These are phyloP conservation scores for Ilex asprella DNA, from an alignment of 257 asterid genomes.

Conservation along the genomic window DNA sequence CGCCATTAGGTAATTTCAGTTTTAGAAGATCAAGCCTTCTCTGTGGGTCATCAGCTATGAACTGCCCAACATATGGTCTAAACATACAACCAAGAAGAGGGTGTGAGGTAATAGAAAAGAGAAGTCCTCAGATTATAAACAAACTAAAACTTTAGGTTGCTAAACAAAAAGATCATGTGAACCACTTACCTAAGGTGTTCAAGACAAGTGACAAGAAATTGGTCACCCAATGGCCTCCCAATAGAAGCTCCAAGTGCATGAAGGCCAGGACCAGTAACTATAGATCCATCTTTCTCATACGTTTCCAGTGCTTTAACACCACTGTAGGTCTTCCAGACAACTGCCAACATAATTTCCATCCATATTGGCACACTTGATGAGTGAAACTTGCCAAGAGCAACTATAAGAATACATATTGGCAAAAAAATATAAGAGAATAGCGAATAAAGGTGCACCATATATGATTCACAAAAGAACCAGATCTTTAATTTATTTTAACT, in stretches of 20 bases:
- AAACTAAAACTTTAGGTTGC: constrained; percentile 12
- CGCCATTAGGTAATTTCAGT: constrained; percentile 56
- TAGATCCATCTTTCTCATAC: constrained; percentile 48
- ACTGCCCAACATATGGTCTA: constrained; percentile 55
- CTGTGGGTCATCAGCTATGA: constrained; percentile 70
- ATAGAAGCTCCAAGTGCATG: constrained; percentile 49
- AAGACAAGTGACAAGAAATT: constrained; percentile 60
- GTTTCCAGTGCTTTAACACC: constrained; percentile 63
- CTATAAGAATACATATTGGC: constrained; percentile 23
- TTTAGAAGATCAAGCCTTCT: constrained; percentile 59
- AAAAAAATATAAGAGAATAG: background rate
- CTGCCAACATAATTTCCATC: constrained; percentile 62
- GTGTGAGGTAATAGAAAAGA: background rate
- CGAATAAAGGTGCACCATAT: background rate
- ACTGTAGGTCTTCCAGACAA: constrained; percentile 65
- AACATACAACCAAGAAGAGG: constrained; percentile 18
- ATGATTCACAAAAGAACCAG: too few species aligned
- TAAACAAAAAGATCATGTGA: constrained; percentile 11
- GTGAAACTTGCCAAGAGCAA: constrained; percentile 49
- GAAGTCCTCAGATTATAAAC: background rate
- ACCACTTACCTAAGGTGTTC: constrained; percentile 53
- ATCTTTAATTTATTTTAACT: too few species aligned
- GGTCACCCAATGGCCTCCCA: constrained; percentile 45
- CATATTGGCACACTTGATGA: constrained; percentile 26
- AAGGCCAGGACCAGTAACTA: constrained; percentile 44